Evolutionary conservation across 2,329 filamentous ascomycete genomes (phyloP), one percentile per base, ranked within the genome.

Genomic region (Periconia sp.): DNA sequence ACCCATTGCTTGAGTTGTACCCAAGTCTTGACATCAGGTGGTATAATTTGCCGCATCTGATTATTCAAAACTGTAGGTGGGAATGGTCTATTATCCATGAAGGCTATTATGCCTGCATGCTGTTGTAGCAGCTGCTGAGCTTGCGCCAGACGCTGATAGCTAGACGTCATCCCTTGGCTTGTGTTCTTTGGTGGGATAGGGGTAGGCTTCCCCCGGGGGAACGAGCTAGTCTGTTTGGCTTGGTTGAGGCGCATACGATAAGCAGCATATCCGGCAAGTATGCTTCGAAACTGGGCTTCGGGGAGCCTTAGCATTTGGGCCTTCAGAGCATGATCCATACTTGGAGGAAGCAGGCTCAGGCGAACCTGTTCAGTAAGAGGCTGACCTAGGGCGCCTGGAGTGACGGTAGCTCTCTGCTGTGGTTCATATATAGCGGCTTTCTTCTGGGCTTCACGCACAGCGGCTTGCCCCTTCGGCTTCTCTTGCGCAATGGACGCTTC

Each of bases 1-100:
- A 75, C 75, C 70, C 78, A 80, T 38, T 76, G 67, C 60, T 83
- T 84, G 6, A 84, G 67, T 42, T 82, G 76, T 7, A 74, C 75
- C 81, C 81, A 84, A 2, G 74, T 77, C 52, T 74, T 78, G 17
- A 83, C 68, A 10, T 76, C 64, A 18, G 73, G 74, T 5, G 81
- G 80, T 8, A 81, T 31, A 28, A 40, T 59, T 33, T 61, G 52
- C 36, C 50, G 56, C 10, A 61, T 44, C 25, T 49, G 50, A 22
- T 48, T 38, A 30, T 56, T 61, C 11, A 68, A 36, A 4, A 65
- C 55, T 29, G 54, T 61, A 4, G 61, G 60, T 18, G 63, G 66
- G 25, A 65, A 69, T 0, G 57, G 58, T 13, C 50, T 59, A 6
- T 49, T 36, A 30, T 70, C 68, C 2, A 65, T 68, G 16, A 50